Conservation (phyloP, 805 yeast genomes). For the Saturnispora halmiae region DNA sequence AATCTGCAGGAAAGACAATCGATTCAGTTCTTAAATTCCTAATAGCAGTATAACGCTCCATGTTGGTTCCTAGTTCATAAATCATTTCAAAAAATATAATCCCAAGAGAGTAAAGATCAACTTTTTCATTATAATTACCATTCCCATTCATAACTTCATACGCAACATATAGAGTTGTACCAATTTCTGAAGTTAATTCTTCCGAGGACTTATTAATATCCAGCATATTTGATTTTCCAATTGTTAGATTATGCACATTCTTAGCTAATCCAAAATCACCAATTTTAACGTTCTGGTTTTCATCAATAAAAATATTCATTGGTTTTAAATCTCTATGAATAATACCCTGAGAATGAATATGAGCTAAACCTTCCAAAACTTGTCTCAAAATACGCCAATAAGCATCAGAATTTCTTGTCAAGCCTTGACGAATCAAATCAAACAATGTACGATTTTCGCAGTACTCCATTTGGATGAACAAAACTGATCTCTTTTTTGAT, state of each 20-base stretch:
- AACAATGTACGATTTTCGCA: slow-evolving; percentile 89
- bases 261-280: slow-evolving; percentile 98
- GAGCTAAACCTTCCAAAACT: slow-evolving; percentile 78
- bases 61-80: slow-evolving; percentile 73
- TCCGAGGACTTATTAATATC: slow-evolving; percentile 35
- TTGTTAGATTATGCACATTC: slow-evolving; percentile 51
- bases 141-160: slow-evolving; percentile 70
- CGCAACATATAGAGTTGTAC: slow-evolving; percentile 91
- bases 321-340: slow-evolving; percentile 95
- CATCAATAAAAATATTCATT: slow-evolving; percentile 90
- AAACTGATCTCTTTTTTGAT: slow-evolving; percentile 45
- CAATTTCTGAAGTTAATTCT: slow-evolving; percentile 85
- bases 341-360: slow-evolving; percentile 88
- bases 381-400: slow-evolving; percentile 89
- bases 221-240: slow-evolving; percentile 10
- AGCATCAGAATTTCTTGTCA: slow-evolving; percentile 61
- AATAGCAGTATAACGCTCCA: slow-evolving; percentile 82
- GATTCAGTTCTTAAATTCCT: slow-evolving; percentile 49
- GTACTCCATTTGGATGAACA: slow-evolving; percentile 97
- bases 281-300: slow-evolving; percentile 76
- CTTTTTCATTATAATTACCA: slow-evolving; percentile 81
- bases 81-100: slow-evolving; percentile 94
- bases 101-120: slow-evolving; percentile 93
- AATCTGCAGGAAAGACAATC: slow-evolving; percentile 65
- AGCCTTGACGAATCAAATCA: slow-evolving; percentile 72